Evolutionary conservation across 768 basidiomycete species (phyloP).

Genomic region (Coprinopsis strossmayeri): DNA sequence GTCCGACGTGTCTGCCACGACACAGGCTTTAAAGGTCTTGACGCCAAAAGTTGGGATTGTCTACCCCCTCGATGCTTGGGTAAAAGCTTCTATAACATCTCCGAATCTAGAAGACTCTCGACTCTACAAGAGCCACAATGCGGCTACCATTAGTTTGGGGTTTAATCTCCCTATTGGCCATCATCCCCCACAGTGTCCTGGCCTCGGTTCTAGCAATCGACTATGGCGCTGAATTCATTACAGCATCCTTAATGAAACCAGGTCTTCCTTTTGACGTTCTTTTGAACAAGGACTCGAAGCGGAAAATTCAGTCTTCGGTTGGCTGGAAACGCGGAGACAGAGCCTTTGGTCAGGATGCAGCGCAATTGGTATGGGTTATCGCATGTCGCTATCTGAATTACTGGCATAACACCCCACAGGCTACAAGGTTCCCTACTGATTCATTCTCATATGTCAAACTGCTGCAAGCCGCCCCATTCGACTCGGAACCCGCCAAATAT

Average conservation of each 20-base stretch:
- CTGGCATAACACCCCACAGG: constrained; percentile 37
- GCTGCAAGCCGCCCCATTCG: constrained; percentile 65
- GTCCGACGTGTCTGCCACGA: constrained; percentile 8
- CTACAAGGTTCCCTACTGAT: constrained; percentile 85
- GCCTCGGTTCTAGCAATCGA: constrained; percentile 92
- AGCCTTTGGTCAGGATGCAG: constrained; percentile 85
- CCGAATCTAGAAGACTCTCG: neutral
- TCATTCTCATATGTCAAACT: constrained; percentile 84
- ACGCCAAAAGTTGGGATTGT: neutral
- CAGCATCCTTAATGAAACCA: constrained; percentile 92
- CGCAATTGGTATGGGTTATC: constrained; percentile 63
- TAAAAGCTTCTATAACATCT: neutral
- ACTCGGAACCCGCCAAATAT: constrained; percentile 53
- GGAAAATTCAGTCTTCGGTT: constrained; percentile 87
- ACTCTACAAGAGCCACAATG: constrained; percentile 20
- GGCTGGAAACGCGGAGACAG: constrained; percentile 91
- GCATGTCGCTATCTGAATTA: neutral
- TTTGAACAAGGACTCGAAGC: constrained; percentile 93
- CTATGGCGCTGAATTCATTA: constrained; percentile 98
- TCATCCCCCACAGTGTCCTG: constrained; percentile 38
- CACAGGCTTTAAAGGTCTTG: constrained; percentile 1
- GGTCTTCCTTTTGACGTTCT: constrained; percentile 94
- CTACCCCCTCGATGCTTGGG: constrained; percentile 3
- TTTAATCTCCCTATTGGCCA: constrained; percentile 30
- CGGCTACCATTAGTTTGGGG: constrained; percentile 31